Evolutionary conservation across 1,284 basidiomycete genomes (phyloP), one percentile per base, ranked within the genome.

Genomic region (Apiotrichum veenhuisii): DNA sequence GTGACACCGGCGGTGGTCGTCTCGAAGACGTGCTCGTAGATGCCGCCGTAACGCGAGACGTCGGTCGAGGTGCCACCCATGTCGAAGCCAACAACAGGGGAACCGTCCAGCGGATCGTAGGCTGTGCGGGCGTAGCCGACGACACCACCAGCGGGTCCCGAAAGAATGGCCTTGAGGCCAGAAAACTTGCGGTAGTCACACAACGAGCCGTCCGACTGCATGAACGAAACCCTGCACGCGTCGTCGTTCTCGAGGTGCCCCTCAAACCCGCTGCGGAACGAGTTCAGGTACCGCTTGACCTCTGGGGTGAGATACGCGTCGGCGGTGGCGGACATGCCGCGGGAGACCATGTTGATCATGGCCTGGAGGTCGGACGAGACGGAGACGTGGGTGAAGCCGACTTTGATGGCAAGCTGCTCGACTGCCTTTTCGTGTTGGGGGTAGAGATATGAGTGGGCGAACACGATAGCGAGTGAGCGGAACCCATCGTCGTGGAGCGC

Each of bases 1-100:
- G 57, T 62, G 15, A 62, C 1, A 38, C 90, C 90, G 0, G 92
- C 92, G 0, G 92, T 91, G 0, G 89, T 91, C 0, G 92, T 91
- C 61, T 74, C 71, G 22, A 68, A 68, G 2, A 74, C 66, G 42
- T 70, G 67, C 51, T 73, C 71, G 22, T 68, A 56, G 52, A 66
- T 65, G 12, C 56, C 57, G 34, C 54, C 55, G 46, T 57, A 63
- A 12, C 91, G 61, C n/a, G 61, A 62, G 3, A 62, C 61, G 18
- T 62, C 61, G 0, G 90, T 92, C 0, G 86, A 88, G 0, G 91
- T 94, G 0, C 91, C 58, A 10, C 91, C 91, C 70, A 71, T 71
- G 54, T 70, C 58, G 86, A 87, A 65, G 2, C 64, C 74, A 27
- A 76, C 70, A 17, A 75, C 58, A 1, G 73, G 63, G 18, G 61